Conservation (phyloP, 1,139 yeast genomes). For the Suhomyces bokatorum region DNA sequence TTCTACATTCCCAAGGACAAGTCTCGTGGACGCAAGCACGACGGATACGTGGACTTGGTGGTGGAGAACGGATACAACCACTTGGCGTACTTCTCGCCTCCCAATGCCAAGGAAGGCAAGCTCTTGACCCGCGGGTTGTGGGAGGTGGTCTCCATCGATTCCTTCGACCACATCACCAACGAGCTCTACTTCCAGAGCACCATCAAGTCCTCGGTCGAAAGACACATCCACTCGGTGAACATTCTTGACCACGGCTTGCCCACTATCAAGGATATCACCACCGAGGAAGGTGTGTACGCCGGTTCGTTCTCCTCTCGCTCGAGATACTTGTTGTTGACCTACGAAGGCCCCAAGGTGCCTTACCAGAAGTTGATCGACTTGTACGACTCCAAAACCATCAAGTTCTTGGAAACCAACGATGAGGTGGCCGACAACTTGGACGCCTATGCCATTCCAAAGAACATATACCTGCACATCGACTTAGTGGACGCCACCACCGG, state of each 20-base stretch:
- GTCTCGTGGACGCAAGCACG: conserved; percentile 37
- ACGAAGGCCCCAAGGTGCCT: conserved; percentile 69
- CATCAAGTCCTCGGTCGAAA: conserved; percentile 50
- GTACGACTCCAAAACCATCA: conserved; percentile 31
- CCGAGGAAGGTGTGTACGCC: conserved; percentile 66
- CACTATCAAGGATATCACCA: conserved; percentile 52
- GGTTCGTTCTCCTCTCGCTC: conserved; percentile 72
- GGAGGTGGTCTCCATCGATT: conserved; percentile 53
- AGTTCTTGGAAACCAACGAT: conserved; percentile 51
- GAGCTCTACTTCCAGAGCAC: conserved; percentile 52
- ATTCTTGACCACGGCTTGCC: conserved; percentile 35
- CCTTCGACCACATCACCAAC: conserved; percentile 45
- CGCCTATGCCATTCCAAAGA: conserved; percentile 50
- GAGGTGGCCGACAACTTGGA: conserved; percentile 38
- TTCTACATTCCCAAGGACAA: conserved; percentile 65
- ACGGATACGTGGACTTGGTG: conserved; percentile 59
- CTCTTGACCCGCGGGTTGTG: conserved; percentile 53
- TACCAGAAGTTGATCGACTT: conserved; percentile 64
- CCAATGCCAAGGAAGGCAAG: conserved; percentile 40
- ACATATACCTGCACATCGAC: conserved; percentile 47
- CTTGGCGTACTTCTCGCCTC: conserved; percentile 58
- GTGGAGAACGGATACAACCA: conserved; percentile 55
- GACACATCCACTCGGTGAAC: conserved; percentile 52
- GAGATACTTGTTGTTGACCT: conserved; percentile 57
- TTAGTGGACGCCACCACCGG: conserved; percentile 48